Conservation (phyloP, 2,329 filamentous ascomycete genomes). For the Microsporum audouinii region DNA sequence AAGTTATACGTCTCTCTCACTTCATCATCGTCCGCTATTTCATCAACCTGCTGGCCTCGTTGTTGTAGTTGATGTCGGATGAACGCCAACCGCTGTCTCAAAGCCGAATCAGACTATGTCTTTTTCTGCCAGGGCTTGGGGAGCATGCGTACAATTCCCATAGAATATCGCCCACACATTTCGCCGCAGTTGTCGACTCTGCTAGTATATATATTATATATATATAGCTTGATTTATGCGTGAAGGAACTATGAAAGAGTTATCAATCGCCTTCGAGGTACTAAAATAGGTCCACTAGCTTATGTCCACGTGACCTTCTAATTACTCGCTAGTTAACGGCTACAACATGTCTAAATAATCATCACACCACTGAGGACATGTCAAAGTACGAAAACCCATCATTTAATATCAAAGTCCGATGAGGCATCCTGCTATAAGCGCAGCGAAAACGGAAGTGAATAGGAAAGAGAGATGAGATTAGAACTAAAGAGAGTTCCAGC, state of each 20-base stretch:
- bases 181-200: neutral
- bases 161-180: slow-evolving; percentile 60
- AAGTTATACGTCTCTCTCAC: slow-evolving; percentile 80
- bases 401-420: too few relatives aligned
- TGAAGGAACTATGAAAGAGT: neutral
- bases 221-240: neutral
- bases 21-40: slow-evolving; percentile 59
- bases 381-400: too few relatives aligned
- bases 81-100: slow-evolving; percentile 57
- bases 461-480: too few relatives aligned
- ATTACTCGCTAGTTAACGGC: too few relatives aligned
- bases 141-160: slow-evolving; percentile 45
- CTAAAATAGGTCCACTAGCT: too few relatives aligned
- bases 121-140: neutral
- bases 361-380: too few relatives aligned
- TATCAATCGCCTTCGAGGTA: too few relatives aligned
- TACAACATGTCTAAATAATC: too few relatives aligned
- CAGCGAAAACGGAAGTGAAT: too few relatives aligned
- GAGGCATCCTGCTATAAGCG: too few relatives aligned
- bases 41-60: slow-evolving; percentile 59
- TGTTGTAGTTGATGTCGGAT: slow-evolving; percentile 62
- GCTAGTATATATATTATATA: neutral
- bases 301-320: too few relatives aligned
- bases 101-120: neutral
- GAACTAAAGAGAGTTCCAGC: too few relatives aligned